Base-by-base conservation (phyloP, 2,329 filamentous ascomycete genomes). In the Phaeomoniella chlamydospora region DNA sequence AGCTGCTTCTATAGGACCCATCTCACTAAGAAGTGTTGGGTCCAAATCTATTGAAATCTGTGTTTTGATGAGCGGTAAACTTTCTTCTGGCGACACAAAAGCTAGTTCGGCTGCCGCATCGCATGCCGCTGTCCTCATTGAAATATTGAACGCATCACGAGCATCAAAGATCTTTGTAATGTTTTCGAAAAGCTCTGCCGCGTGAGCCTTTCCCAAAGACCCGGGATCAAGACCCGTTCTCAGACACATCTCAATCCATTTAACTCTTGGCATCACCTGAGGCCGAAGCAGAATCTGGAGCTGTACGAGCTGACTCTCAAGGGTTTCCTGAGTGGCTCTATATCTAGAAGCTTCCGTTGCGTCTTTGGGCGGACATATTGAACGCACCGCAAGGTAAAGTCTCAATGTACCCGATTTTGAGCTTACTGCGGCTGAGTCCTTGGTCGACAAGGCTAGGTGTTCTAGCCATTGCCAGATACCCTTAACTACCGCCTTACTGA, bases 201-300 rank as follows among this genome's bases (percentile, higher is more conserved):
- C 63, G 37, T 77, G 66, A 36, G 74, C 70, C 38, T 67, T 66
- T 2, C 80, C 83, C 38, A 98, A 67, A 15, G 72, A 64, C 13
- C 87, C 88, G 4, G 90, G 90, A 54, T 98, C 90, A 10, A 85
- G 64, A 10, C 78, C 79, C 44, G 81, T 78, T 41, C 75, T 75
- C 37, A 96, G 67, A 49, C 84, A 93, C 3, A 86, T 61, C 30
- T 90, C 79, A 49, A 98, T 96, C 92, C 92, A 98, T 41, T 73
- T 82, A 14, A 77, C 68, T 40, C 73, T 72, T 0, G 85, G 79
- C 39, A 96, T 71, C 22, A 98, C 61, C 40, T 87, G 77, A 14
- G 76, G 68, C 15, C 84, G 80, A 38, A 81, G 80, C 16, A 98
- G 65, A 13, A 94, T 76, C 13, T 94, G 62, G 3, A 94, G 61